phyloP scores from a whole-genome alignment of 441 rosid genomes.

The Hura crepitans region DNA sequence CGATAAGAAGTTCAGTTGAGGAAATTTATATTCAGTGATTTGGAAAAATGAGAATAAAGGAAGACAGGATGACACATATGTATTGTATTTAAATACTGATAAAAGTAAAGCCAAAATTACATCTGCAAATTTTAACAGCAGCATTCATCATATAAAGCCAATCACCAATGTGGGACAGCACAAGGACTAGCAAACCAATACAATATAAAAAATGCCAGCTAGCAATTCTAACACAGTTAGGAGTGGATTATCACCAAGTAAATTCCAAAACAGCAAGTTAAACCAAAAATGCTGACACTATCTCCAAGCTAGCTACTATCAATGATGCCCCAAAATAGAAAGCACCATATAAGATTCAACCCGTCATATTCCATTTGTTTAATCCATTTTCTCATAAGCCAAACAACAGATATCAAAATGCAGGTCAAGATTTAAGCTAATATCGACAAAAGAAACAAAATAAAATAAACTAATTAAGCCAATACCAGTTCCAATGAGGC shows the following conservation, averaged over 20 bases:
- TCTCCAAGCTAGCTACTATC: slow-evolving; percentile 17
- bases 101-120: background rate
- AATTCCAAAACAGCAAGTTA: slow-evolving; percentile 15
- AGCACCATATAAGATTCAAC: slow-evolving; percentile 27
- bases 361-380: slow-evolving; percentile 1
- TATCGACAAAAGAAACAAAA: slow-evolving; percentile 12
- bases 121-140: background rate
- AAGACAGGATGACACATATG: background rate
- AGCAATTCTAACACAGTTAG: background rate
- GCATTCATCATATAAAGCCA: background rate
- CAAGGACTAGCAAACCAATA: background rate
- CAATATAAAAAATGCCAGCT: too few relatives aligned
- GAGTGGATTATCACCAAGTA: slow-evolving; percentile 4
- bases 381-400: slow-evolving; percentile 17
- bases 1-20: background rate
- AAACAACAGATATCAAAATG: slow-evolving; percentile 9
- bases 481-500: slow-evolving; percentile 34
- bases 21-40: background rate
- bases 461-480: slow-evolving; percentile 17
- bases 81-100: background rate
- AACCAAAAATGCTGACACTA: slow-evolving; percentile 21
- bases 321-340: slow-evolving; percentile 8
- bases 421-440: slow-evolving; percentile 11
- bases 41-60: background rate
- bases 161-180: background rate